A percentile compares a stretch with the other conserved stretches of the same genome.
These are phyloP conservation scores for Rusavskia elegans DNA, from an alignment of 495 filamentous ascomycete genomes.

Conservation along the genomic window DNA sequence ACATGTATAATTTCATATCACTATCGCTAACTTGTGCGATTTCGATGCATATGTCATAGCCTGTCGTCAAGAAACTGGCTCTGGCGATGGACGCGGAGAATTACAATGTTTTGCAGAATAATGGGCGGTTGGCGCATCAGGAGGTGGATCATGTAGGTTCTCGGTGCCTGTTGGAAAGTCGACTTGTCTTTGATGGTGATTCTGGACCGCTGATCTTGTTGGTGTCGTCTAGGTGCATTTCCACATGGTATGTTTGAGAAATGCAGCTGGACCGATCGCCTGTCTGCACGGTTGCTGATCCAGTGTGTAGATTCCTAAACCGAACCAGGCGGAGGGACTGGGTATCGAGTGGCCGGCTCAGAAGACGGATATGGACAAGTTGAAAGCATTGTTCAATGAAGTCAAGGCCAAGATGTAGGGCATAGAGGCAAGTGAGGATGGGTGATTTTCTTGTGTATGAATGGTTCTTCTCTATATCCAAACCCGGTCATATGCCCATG, in stretches of 20 bases:
- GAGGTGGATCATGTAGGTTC: constrained; percentile 71
- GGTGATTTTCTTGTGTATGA: not conserved
- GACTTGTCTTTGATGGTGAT: not conserved
- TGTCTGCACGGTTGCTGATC: not conserved
- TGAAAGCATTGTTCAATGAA: constrained; percentile 67
- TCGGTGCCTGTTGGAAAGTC: not conserved
- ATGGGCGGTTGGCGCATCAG: constrained; percentile 86
- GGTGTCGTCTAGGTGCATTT: constrained; percentile 54
- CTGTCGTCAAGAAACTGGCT: constrained; percentile 77
- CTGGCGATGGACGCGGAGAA: constrained; percentile 56
- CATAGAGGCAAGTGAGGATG: not conserved
- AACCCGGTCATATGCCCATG: no score
- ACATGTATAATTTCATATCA: no score
- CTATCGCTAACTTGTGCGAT: not conserved
- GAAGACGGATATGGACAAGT: constrained; percentile 60
- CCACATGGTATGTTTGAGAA: constrained; percentile 54
- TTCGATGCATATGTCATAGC: constrained; percentile 24
- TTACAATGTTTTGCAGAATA: constrained; percentile 96
- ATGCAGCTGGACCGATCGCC: not conserved
- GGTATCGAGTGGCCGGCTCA: constrained; percentile 67
- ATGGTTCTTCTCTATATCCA: not conserved
- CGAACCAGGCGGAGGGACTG: constrained; percentile 68
- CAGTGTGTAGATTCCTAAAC: constrained; percentile 70
- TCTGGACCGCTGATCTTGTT: not conserved
- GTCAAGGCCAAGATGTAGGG: constrained; percentile 74